phyloP scores from a whole-genome alignment of 1,284 basidiomycete species.

The Laetiporus sulphureus region DNA sequence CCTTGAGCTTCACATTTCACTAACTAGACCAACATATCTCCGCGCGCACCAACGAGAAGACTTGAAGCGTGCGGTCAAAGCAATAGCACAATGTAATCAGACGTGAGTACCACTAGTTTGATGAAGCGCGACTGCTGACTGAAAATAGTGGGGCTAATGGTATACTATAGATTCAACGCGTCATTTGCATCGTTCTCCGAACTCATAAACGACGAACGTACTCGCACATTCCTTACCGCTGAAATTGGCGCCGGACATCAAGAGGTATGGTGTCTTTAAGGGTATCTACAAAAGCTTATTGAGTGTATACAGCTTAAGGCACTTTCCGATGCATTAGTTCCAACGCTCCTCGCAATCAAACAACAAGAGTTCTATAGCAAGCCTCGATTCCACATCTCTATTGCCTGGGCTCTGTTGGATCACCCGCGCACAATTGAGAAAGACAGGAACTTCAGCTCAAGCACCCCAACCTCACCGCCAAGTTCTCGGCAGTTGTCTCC shows the following conservation, averaged over 20 bases:
- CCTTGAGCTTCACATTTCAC: slow-evolving; percentile 60
- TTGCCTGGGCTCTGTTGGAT: slow-evolving; percentile 63
- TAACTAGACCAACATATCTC: slow-evolving; percentile 71
- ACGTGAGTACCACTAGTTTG: no score
- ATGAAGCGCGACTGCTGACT: no score
- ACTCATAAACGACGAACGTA: slow-evolving; percentile 73
- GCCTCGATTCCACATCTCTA: slow-evolving; percentile 75
- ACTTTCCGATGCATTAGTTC: slow-evolving; percentile 46
- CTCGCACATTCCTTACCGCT: slow-evolving; percentile 65
- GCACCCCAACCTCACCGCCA: no score
- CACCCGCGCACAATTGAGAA: not conserved
- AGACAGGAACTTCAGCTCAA: not conserved
- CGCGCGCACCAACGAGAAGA: slow-evolving; percentile 71
- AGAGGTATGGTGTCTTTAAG: slow-evolving; percentile 39
- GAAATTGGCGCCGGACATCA: slow-evolving; percentile 74
- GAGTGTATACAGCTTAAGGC: slow-evolving; percentile 38
- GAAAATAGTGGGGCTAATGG: not conserved
- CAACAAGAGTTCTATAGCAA: slow-evolving; percentile 68
- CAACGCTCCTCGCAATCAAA: slow-evolving; percentile 47
- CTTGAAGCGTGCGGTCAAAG: slow-evolving; percentile 51
- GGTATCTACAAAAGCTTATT: slow-evolving; percentile 7
- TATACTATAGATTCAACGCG: slow-evolving; percentile 49
- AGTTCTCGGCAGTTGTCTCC: not conserved
- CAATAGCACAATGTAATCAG: no score
- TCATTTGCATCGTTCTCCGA: slow-evolving; percentile 68